Conservation (phyloP, 108 stramenopile species). For the Nitzschia inconspicua region DNA sequence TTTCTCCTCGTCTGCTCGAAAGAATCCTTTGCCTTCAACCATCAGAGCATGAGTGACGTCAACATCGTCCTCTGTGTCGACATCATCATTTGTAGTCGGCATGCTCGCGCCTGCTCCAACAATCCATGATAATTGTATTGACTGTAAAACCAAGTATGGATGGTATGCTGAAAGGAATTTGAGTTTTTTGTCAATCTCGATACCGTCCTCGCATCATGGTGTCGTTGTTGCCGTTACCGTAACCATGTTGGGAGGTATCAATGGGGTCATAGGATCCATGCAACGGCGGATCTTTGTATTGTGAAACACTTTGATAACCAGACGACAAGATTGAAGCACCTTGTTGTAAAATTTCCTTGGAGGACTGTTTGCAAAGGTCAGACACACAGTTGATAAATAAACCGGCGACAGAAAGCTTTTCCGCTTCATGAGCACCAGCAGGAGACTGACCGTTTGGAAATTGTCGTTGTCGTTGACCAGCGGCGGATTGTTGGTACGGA, state of each 20-base stretch:
- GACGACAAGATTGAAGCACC: slow-evolving; percentile 1
- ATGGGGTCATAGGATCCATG: slow-evolving; percentile 1
- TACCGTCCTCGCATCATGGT: slow-evolving; percentile 4
- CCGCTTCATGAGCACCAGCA: not conserved
- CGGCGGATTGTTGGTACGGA: not conserved
- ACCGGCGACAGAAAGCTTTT: slow-evolving; percentile 1
- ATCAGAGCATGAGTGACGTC: no score
- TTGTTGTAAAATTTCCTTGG: slow-evolving; percentile 13
- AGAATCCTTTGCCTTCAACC: no score
- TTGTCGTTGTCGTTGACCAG: not conserved
- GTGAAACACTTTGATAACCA: slow-evolving; percentile 15
- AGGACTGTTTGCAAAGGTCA: slow-evolving; percentile 17
- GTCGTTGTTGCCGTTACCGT: not conserved
- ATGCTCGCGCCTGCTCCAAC: not conserved
- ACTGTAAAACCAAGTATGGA: no score
- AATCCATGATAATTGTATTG: no score
- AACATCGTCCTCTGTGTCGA: no score
- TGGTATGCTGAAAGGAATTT: no score
- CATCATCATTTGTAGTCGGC: not conserved
- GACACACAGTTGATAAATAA: slow-evolving; percentile 23
- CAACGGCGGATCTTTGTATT: not conserved
- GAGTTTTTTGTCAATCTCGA: slow-evolving; percentile 10
- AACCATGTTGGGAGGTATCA: slow-evolving; percentile 7
- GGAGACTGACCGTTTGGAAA: not conserved
- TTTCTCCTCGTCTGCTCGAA: no score